Evolutionary conservation across 108 stramenopile genomes (phyloP).

Genomic region (Pseudonitzschia multistriata): DNA sequence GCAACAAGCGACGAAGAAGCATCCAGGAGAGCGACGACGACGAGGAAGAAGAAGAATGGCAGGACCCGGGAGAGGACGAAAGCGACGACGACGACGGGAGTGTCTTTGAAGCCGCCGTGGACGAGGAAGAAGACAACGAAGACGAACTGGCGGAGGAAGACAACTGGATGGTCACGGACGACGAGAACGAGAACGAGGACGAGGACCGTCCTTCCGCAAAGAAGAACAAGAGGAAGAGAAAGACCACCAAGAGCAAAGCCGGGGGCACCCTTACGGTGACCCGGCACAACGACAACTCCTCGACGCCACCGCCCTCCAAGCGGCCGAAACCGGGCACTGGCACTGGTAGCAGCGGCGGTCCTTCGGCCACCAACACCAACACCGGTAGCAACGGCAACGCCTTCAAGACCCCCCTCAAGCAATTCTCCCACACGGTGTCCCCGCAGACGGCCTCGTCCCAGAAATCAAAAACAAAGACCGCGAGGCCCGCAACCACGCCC

Average conservation of each 20-base stretch:
- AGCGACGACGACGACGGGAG: conserved; percentile 58
- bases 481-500: background rate
- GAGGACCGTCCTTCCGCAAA: background rate
- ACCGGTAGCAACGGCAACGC: background rate
- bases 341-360: background rate
- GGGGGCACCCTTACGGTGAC: background rate
- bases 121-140: conserved; percentile 57
- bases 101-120: conserved; percentile 47
- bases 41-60: conserved; percentile 23
- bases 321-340: conserved; percentile 6
- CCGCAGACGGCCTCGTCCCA: background rate
- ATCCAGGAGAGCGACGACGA: conserved; percentile 34
- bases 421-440: conserved; percentile 2
- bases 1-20: background rate
- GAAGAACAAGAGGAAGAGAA: conserved; percentile 22
- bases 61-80: conserved; percentile 26
- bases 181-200: conserved; percentile 54
- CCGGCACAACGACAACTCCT: conserved; percentile 6
- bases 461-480: background rate
- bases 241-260: background rate
- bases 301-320: conserved; percentile 7
- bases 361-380: conserved; percentile 8
- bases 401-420: conserved; percentile 15
- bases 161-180: conserved; percentile 62
- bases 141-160: too few relatives aligned